Conservation (phyloP, 768 basidiomycete genomes). For the Strobilomyces dryophilus region DNA sequence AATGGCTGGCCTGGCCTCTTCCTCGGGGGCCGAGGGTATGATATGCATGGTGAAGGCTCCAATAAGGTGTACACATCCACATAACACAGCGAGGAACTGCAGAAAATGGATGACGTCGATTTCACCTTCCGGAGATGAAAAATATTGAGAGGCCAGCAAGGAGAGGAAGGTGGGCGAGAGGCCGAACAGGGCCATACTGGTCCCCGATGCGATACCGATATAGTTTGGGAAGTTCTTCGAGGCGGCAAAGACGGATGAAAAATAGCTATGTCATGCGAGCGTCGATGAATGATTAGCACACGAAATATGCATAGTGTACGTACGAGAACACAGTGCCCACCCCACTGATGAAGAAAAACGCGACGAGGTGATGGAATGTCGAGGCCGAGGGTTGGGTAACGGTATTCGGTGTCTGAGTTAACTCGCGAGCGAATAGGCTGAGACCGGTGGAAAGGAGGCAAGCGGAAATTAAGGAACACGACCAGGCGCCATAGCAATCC, state of each 20-base stretch:
- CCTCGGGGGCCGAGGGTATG: constrained; percentile 9
- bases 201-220: constrained; percentile 62
- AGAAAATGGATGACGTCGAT: constrained; percentile 49
- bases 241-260: constrained; percentile 72
- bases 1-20: background rate
- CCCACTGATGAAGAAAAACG: constrained; percentile 60
- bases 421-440: constrained; percentile 55
- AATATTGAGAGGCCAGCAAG: constrained; percentile 55
- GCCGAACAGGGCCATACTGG: constrained; percentile 72
- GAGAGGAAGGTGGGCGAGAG: constrained; percentile 76
- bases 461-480: constrained; percentile 61
- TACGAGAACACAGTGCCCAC: constrained; percentile 73
- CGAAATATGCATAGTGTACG: constrained; percentile 23
- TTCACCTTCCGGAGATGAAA: constrained; percentile 45
- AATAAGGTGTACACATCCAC: constrained; percentile 49
- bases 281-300: constrained; percentile 2
- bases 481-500: constrained; percentile 63
- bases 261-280: constrained; percentile 40
- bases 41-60: constrained; percentile 45
- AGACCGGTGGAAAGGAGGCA: constrained; percentile 58
- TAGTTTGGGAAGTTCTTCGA: constrained; percentile 65
- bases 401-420: constrained; percentile 42
- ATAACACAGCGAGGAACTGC: constrained; percentile 51
- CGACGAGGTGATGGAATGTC: constrained; percentile 49
- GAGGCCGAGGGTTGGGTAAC: constrained; percentile 35